phyloP scores from a whole-genome alignment of 805 yeast species.

The Cyberlindnera sargentensis region DNA sequence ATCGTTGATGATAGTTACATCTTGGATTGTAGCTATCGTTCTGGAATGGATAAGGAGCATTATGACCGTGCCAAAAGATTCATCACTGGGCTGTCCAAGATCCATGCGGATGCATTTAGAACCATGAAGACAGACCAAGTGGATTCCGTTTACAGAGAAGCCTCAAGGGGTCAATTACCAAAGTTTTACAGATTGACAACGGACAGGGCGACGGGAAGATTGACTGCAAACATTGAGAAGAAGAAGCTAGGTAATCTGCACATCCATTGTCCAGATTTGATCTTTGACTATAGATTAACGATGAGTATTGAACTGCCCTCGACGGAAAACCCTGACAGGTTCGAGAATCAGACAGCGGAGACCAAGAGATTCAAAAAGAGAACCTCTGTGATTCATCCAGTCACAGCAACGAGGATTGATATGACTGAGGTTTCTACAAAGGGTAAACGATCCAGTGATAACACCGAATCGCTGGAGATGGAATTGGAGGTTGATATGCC shows the following conservation, averaged over 20 bases:
- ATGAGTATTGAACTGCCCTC: slow-evolving; percentile 73
- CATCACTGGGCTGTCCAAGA: slow-evolving; percentile 46
- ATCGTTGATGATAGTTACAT: slow-evolving; percentile 44
- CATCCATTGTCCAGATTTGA: slow-evolving; percentile 67
- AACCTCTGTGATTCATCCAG: slow-evolving; percentile 62
- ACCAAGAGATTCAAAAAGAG: slow-evolving; percentile 66
- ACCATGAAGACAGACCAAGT: slow-evolving; percentile 54
- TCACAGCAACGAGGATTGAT: slow-evolving; percentile 68
- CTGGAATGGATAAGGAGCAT: slow-evolving; percentile 59
- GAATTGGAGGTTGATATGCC: slow-evolving; percentile 46
- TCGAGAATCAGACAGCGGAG: slow-evolving; percentile 46
- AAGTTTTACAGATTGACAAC: slow-evolving; percentile 57
- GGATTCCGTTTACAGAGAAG: slow-evolving; percentile 57
- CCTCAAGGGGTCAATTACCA: slow-evolving; percentile 59
- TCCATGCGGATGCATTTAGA: slow-evolving; percentile 48
- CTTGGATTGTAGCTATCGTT: slow-evolving; percentile 49
- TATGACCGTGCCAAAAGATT: slow-evolving; percentile 50
- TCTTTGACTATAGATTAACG: slow-evolving; percentile 71
- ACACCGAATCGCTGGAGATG: slow-evolving; percentile 33
- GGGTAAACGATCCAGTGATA: slow-evolving; percentile 21
- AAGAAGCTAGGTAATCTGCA: slow-evolving; percentile 65
- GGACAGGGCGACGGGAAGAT: slow-evolving; percentile 61
- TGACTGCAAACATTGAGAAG: slow-evolving; percentile 64
- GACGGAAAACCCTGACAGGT: slow-evolving; percentile 46
- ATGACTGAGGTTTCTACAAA: slow-evolving; percentile 47